phyloP scores from a whole-genome alignment of 306 rosid genomes.

The Sophora flavescens region DNA sequence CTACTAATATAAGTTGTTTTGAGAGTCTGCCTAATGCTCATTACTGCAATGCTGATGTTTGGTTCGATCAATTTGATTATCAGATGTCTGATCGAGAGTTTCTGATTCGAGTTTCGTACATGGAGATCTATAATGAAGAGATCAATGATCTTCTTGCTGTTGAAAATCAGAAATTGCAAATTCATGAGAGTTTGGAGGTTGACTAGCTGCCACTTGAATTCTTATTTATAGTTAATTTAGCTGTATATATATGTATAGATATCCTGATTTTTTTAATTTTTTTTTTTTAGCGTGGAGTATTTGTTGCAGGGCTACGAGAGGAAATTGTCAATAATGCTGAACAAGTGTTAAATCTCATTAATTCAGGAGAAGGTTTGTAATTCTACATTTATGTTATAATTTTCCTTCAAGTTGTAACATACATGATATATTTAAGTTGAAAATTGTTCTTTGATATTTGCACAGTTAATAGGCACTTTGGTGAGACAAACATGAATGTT shows the following conservation, averaged over 20 bases:
- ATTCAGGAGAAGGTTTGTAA: constrained; percentile 87
- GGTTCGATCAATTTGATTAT: constrained; percentile 25
- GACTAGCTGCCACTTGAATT: constrained; percentile 33
- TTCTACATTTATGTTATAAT: constrained; percentile 21
- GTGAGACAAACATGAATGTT: constrained; percentile 94
- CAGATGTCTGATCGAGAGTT: constrained; percentile 86
- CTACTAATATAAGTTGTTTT: constrained; percentile 1
- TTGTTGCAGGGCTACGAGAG: constrained; percentile 91
- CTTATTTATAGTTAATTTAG: background rate
- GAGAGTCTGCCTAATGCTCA: background rate
- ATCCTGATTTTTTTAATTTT: constrained; percentile 43
- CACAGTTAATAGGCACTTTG: constrained; percentile 92
- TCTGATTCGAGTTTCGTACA: constrained; percentile 87
- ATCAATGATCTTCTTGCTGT: constrained; percentile 86
- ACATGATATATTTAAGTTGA: constrained; percentile 36
- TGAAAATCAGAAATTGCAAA: constrained; percentile 90
- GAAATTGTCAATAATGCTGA: constrained; percentile 85
- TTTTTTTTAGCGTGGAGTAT: constrained; percentile 80
- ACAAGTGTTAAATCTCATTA: constrained; percentile 80
- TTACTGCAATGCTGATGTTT: constrained; percentile 34
- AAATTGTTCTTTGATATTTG: constrained; percentile 31
- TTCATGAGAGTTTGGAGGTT: constrained; percentile 97
- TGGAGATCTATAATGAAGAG: constrained; percentile 98
- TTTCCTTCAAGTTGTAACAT: constrained; percentile 32
- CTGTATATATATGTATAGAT: constrained; percentile 7